Percentiles rank a stretch among this genome's conserved stretches.
Evolutionary conservation across 2,329 filamentous ascomycete genomes (phyloP).

Genomic region (Apiospora marii): DNA sequence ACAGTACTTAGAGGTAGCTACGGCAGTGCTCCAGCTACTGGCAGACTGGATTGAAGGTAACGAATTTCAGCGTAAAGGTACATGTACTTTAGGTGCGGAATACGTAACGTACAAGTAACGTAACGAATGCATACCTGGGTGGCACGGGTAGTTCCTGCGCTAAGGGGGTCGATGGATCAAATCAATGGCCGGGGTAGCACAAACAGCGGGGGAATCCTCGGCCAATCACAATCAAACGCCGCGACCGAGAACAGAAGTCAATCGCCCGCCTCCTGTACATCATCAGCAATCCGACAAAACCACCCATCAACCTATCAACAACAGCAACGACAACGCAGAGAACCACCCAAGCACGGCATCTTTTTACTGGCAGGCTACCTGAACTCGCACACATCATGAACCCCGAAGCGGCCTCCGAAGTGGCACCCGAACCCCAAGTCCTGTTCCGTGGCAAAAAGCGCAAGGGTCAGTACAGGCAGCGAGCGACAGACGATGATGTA

Average conservation of each 20-base stretch:
- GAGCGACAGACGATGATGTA: conserved; percentile 42
- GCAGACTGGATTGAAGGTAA: too few relatives aligned
- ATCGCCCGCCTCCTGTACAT: background rate
- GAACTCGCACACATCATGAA: conserved; percentile 34
- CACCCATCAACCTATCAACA: background rate
- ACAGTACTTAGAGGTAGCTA: background rate
- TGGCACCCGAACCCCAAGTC: conserved; percentile 43
- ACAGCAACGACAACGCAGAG: background rate
- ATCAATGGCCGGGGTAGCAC: background rate
- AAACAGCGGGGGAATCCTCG: background rate
- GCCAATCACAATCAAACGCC: conserved; percentile 4
- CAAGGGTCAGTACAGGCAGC: conserved; percentile 62
- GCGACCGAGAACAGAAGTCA: conserved; percentile 9
- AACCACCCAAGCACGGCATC: background rate
- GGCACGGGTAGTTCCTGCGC: background rate
- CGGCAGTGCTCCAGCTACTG: background rate
- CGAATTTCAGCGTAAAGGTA: background rate
- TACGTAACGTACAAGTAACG: background rate
- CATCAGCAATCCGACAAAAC: background rate
- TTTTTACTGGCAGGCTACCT: background rate
- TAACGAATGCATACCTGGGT: background rate
- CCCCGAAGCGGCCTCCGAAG: conserved; percentile 32
- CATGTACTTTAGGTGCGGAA: background rate
- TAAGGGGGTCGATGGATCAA: background rate
- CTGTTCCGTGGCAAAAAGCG: conserved; percentile 69